Base-by-base conservation (phyloP, 2,329 filamentous ascomycete genomes). In the Alternaria incomplexa region DNA sequence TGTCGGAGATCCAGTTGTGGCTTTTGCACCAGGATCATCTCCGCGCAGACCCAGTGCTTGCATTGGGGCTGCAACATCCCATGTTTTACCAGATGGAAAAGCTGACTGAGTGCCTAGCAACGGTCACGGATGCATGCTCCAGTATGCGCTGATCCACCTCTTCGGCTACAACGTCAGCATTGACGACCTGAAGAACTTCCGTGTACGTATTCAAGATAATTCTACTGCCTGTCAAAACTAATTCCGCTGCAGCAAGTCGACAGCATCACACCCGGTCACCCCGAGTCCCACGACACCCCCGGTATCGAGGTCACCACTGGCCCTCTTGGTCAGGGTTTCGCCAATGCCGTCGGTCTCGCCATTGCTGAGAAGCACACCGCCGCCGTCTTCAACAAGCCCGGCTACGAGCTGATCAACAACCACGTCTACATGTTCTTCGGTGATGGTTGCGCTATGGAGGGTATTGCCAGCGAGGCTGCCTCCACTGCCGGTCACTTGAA, bases 51-150 rank as follows among this genome's bases (percentile, higher is more conserved):
- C 7, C 5, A 43, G 4, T 20, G 20, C 43, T 46, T 17, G 20
- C 44, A n/a, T 48, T 20, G 28, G 40, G 26, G 20, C 20, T 40
- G 45, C 43, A 28, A 26, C 6, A 40, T 47, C n/a, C 11, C 8
- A 43, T 13, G 43, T n/a, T 7, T 15, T 47, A 36, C 1, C 9
- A 52, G 15, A 51, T 10, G 4, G 20, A 6, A 12, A 28, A 22
- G 36, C 61, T 63, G 47, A 58, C 57, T 28, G 51, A 46, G n/a
- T 8, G 55, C 20, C n/a, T 76, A 97, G 94, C 66, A 99, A 99
- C 87, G 96, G 96, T 75, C 96, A 99, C 85, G 96, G 91, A 76
- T 99, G 96, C 89, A 97, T 99, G 94, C 93, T 99, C 65, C 96
- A 97, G 83, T 99, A 99, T 90, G 92, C 95, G 78, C 89, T 99